Evolutionary conservation across 2,329 filamentous ascomycete species (phyloP), one percentile per base, ranked within the genome.

Genomic region (Thelonectria blattea): DNA sequence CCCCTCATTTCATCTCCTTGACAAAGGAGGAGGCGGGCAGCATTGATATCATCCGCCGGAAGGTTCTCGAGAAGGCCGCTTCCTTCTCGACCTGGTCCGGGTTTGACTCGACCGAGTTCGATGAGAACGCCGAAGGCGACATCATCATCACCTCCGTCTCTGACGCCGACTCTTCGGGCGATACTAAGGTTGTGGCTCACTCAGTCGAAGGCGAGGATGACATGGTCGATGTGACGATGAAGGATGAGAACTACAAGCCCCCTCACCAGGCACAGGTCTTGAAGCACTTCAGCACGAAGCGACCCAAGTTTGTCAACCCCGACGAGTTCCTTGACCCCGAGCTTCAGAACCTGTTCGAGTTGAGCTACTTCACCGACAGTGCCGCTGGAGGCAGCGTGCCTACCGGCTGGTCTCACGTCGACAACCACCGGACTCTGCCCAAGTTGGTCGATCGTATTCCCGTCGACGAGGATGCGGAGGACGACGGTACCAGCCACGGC

Each of bases 201-300:
- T 97, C 93, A 3, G 85, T 96, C 2, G 89, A 93, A 73, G 91
- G 92, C 10, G 94, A 97, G 74, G 93, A 97, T 62, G 92, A 92
- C 62, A 87, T 97, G 70, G 91, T 98, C 6, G 91, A 97, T 72
- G 88, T 99, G 15, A 91, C 91, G 1, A 93, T 97, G 89, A 88
- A 87, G 54, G 89, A 92, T 68, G 79, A 80, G 12, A 56, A 64
- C 37, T 56, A 55, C 62, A 39, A 56, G 27, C 54, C 60, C 9
- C 57, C 63, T n/a, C 56, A 61, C 64, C 52, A 61, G 53, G 58
- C 75, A 8, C 66, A 68, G 53, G 55, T 78, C 45, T 72, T 83
- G 58, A 80, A 78, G 65, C 73, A 73, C 7, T 86, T 85, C 74
- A 85, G 81, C 62, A 75, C 68, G 12, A 75, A 74, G 42, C 79